Conservation (phyloP, 2,329 filamentous ascomycete species). For the Verticillium tricorpus region DNA sequence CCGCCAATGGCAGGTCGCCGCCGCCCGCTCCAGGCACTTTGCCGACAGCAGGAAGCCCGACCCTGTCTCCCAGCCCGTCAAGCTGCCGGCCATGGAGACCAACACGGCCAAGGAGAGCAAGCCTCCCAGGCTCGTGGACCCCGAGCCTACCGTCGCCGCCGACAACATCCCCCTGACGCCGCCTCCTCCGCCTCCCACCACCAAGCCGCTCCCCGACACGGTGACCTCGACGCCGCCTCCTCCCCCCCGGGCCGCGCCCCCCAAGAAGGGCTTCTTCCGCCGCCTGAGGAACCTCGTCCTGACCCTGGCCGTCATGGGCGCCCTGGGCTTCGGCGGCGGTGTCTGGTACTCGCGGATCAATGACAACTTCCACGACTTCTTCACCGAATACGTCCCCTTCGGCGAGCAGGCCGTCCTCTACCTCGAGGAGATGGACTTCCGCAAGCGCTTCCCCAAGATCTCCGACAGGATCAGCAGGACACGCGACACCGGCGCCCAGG, state of each 20-base stretch:
- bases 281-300: conserved; percentile 74
- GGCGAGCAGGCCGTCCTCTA: conserved; percentile 93
- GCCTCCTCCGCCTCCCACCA: conserved; percentile 19
- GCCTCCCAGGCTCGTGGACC: conserved; percentile 33
- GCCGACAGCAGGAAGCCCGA: conserved; percentile 50
- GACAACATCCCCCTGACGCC: conserved; percentile 36
- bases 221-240: conserved; percentile 31
- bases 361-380: conserved; percentile 99
- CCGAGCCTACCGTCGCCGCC: conserved; percentile 30
- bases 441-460: conserved; percentile 68
- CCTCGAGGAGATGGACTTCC: conserved; percentile 91
- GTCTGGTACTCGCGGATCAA: conserved; percentile 90
- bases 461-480: conserved; percentile 37
- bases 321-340: conserved; percentile 77
- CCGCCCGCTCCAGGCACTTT: conserved; percentile 42
- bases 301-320: conserved; percentile 70
- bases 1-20: conserved; percentile 51
- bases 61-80: conserved; percentile 41
- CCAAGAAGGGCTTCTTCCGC: conserved; percentile 62
- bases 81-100: conserved; percentile 51
- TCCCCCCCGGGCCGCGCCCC: conserved; percentile 27
- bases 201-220: conserved; percentile 18
- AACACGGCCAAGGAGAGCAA: conserved; percentile 41
- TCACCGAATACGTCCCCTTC: conserved; percentile 93
- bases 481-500: conserved; percentile 59